These are phyloP conservation scores for Zasmidium cellare DNA, from an alignment of 2,329 filamentous ascomycete species.

Conservation along the genomic window DNA sequence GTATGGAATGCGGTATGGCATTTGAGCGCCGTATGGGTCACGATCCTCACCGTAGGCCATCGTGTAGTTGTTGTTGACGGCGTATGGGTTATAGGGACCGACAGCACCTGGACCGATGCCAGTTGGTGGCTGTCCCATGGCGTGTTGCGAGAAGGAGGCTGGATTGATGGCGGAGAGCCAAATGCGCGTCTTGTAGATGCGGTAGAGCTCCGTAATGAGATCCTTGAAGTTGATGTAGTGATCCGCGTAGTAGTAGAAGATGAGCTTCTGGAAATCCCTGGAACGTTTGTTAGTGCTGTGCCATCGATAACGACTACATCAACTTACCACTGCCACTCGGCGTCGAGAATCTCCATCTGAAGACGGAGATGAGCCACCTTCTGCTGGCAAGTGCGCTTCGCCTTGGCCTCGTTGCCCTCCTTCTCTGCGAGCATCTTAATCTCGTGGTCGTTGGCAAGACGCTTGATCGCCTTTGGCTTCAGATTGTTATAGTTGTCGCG, in stretches of 20 bases:
- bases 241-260: slow-evolving; percentile 98
- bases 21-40: slow-evolving; percentile 36
- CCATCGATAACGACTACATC: not conserved
- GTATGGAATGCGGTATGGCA: slow-evolving; percentile 33
- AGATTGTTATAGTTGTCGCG: slow-evolving; percentile 58
- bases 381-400: slow-evolving; percentile 92
- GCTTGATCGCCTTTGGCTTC: slow-evolving; percentile 95
- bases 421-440: slow-evolving; percentile 88
- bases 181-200: slow-evolving; percentile 98
- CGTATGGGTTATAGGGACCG: slow-evolving; percentile 21
- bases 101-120: slow-evolving; percentile 40
- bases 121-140: slow-evolving; percentile 35
- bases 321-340: slow-evolving; percentile 95
- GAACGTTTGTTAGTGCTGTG: slow-evolving; percentile 10
- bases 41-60: slow-evolving; percentile 34
- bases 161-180: slow-evolving; percentile 99
- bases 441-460: slow-evolving; percentile 87
- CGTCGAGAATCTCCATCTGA: slow-evolving; percentile 98
- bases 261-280: slow-evolving; percentile 98
- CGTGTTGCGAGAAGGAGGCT: slow-evolving; percentile 68
- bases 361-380: slow-evolving; percentile 93
- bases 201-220: slow-evolving; percentile 94
- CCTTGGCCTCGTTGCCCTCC: slow-evolving; percentile 95
- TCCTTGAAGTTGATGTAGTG: slow-evolving; percentile 99
- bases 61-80: slow-evolving; percentile 30